Evolutionary conservation across 495 filamentous ascomycete species (phyloP).

Genomic region (Hapsidospora chrysogenum): DNA sequence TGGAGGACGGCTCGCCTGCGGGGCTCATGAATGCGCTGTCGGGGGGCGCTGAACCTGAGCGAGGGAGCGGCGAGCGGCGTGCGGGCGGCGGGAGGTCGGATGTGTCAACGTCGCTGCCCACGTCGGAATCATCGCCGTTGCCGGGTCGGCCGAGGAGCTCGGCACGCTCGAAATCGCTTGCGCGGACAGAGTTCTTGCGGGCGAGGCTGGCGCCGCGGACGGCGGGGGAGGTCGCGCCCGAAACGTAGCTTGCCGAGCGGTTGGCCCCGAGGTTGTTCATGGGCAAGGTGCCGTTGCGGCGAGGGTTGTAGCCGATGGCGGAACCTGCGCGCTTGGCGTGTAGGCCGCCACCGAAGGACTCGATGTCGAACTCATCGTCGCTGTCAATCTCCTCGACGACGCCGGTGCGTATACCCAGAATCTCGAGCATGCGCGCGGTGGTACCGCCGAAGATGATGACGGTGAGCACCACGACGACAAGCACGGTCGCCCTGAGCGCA

Average conservation of each 20-base stretch:
- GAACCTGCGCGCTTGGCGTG: slow-evolving; percentile 53
- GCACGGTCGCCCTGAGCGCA: slow-evolving; percentile 72
- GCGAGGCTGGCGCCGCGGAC: slow-evolving; percentile 21
- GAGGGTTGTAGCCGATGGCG: slow-evolving; percentile 61
- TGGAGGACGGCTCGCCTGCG: neutral
- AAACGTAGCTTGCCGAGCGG: slow-evolving; percentile 22
- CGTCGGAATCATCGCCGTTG: slow-evolving; percentile 31
- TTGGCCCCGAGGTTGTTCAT: slow-evolving; percentile 25
- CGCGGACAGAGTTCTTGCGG: slow-evolving; percentile 25
- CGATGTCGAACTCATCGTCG: slow-evolving; percentile 97
- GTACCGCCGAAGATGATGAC: slow-evolving; percentile 98
- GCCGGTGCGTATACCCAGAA: slow-evolving; percentile 81
- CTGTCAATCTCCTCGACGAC: slow-evolving; percentile 93
- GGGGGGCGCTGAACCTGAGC: slow-evolving; percentile 37
- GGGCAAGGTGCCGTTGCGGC: slow-evolving; percentile 38
- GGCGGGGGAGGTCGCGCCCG: slow-evolving; percentile 32
- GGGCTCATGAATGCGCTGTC: slow-evolving; percentile 3
- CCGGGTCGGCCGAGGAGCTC: slow-evolving; percentile 35
- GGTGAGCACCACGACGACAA: slow-evolving; percentile 92
- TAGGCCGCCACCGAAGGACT: slow-evolving; percentile 45
- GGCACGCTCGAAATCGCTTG: slow-evolving; percentile 41
- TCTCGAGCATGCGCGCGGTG: slow-evolving; percentile 96
- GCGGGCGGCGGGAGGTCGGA: slow-evolving; percentile 40
- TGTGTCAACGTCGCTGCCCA: slow-evolving; percentile 49
- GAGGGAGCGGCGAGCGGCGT: slow-evolving; percentile 22